phyloP scores from a whole-genome alignment of 2,329 filamentous ascomycete genomes.

The Hypomyces perniciosus region DNA sequence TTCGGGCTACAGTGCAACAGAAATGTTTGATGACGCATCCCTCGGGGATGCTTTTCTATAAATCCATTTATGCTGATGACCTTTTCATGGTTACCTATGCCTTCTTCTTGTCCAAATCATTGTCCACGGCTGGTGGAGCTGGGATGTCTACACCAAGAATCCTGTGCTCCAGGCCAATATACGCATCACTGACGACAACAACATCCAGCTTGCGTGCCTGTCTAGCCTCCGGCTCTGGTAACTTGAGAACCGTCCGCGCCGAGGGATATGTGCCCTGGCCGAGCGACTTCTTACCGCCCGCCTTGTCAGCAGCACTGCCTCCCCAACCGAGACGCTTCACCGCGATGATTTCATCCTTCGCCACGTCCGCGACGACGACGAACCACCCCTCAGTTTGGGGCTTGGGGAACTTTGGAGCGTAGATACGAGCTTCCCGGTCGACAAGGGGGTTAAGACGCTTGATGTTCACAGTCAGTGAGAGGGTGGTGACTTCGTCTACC shows the following conservation, averaged over 20 bases:
- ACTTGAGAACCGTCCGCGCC: slow-evolving; percentile 52
- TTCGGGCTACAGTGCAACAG: too few species aligned
- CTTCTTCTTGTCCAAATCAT: slow-evolving; percentile 33
- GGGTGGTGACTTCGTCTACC: slow-evolving; percentile 54
- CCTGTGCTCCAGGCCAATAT: slow-evolving; percentile 64
- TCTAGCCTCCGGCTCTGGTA: slow-evolving; percentile 44
- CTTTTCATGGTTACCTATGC: background rate
- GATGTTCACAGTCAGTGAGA: slow-evolving; percentile 58
- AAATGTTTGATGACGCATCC: too few species aligned
- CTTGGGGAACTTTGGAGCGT: slow-evolving; percentile 86
- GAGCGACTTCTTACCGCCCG: slow-evolving; percentile 24
- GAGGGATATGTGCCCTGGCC: slow-evolving; percentile 41
- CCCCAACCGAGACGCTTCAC: slow-evolving; percentile 81
- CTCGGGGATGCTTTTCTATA: background rate
- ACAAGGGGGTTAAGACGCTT: slow-evolving; percentile 60
- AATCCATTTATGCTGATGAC: background rate
- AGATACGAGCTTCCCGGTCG: slow-evolving; percentile 67
- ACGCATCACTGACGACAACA: slow-evolving; percentile 77
- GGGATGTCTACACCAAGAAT: slow-evolving; percentile 47
- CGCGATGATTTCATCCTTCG: slow-evolving; percentile 70
- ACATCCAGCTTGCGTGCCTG: slow-evolving; percentile 63
- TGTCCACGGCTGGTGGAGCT: slow-evolving; percentile 41
- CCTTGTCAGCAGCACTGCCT: background rate
- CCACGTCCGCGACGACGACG: slow-evolving; percentile 63
- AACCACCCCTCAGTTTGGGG: slow-evolving; percentile 94